Percentiles rank a stretch among this genome's conserved stretches.
These are phyloP conservation scores for Cryptosporidium muris DNA, from an alignment of 169 alveolate species.

Conservation along the genomic window DNA sequence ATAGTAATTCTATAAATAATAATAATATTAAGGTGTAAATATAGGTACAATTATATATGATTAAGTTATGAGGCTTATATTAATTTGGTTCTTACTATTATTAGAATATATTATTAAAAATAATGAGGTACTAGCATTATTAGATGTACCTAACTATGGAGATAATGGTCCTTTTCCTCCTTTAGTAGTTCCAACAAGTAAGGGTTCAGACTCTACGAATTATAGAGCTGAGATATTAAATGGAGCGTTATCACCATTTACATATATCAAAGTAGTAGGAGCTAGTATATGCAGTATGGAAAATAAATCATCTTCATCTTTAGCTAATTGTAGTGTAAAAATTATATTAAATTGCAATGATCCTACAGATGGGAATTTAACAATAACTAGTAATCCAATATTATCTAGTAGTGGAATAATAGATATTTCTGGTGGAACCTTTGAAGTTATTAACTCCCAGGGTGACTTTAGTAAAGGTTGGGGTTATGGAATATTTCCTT, in stretches of 20 bases:
- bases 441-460: slow-evolving; percentile 33
- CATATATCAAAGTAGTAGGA: slow-evolving; percentile 42
- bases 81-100: not conserved
- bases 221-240: slow-evolving; percentile 44
- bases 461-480: slow-evolving; percentile 18
- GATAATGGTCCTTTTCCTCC: slow-evolving; percentile 59
- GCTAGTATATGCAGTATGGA: slow-evolving; percentile 52
- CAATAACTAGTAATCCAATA: slow-evolving; percentile 54
- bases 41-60: too few species aligned
- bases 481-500: slow-evolving; percentile 70
- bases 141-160: slow-evolving; percentile 27
- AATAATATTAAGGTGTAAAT: too few species aligned
- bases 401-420: slow-evolving; percentile 48
- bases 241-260: slow-evolving; percentile 61
- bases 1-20: too few species aligned
- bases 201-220: not conserved
- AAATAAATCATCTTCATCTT: slow-evolving; percentile 41
- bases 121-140: not conserved
- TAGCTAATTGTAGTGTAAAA: slow-evolving; percentile 29
- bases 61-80: too few species aligned
- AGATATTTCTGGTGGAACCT: slow-evolving; percentile 61
- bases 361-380: slow-evolving; percentile 46
- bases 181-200: slow-evolving; percentile 34
- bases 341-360: slow-evolving; percentile 35
- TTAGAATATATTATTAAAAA: not conserved